Conservation (phyloP, 805 yeast genomes). For the Candida pseudofarinosa region DNA sequence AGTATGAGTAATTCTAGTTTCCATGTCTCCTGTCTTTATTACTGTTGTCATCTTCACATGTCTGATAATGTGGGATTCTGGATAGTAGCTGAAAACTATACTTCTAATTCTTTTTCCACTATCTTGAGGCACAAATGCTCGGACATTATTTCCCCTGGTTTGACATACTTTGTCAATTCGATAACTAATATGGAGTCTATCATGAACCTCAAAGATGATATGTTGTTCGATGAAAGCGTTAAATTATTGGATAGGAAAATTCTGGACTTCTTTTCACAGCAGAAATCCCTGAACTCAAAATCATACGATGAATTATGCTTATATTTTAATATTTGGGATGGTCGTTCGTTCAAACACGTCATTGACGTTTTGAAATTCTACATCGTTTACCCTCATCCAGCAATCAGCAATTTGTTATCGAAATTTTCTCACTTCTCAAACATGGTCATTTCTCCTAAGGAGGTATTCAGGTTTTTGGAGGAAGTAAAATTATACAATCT, state of each 20-base stretch:
- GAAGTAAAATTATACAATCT: conserved; percentile 21
- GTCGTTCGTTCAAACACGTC: conserved; percentile 17
- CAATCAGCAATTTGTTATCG: conserved; percentile 5
- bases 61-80: conserved; percentile 20
- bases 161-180: conserved; percentile 24
- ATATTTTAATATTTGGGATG: conserved; percentile 31
- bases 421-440: conserved; percentile 7
- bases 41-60: conserved; percentile 22
- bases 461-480: conserved; percentile 12
- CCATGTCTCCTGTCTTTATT: conserved; percentile 25
- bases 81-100: conserved; percentile 19
- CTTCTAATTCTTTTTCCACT: conserved; percentile 14
- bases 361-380: conserved; percentile 27
- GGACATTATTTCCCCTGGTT: conserved; percentile 19
- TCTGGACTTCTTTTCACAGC: conserved; percentile 12
- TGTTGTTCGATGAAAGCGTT: conserved; percentile 2
- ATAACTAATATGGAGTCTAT: conserved; percentile 9
- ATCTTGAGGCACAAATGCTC: conserved; percentile 17
- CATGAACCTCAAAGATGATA: conserved; percentile 4
- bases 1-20: conserved; percentile 16
- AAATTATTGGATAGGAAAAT: conserved; percentile 9
- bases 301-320: conserved; percentile 23
- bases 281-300: conserved; percentile 8
- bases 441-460: conserved; percentile 6
- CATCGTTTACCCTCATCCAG: conserved; percentile 30